A percentile compares a stretch with the other conserved stretches of the same genome.
These are phyloP conservation scores for Colletotrichum spaethianum DNA, from an alignment of 2,329 filamentous ascomycete genomes.

Conservation along the genomic window DNA sequence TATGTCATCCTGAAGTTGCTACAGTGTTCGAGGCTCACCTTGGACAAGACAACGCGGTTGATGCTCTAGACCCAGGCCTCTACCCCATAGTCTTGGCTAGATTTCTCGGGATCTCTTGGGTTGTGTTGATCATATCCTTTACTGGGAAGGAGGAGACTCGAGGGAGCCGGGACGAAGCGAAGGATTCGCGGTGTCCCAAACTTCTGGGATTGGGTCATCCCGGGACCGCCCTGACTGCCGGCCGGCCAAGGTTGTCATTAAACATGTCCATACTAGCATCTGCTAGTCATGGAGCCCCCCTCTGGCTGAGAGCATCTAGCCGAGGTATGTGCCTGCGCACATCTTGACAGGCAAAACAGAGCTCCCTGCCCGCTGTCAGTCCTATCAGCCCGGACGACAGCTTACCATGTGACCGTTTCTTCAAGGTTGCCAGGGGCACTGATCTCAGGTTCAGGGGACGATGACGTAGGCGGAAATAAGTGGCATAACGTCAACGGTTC, in stretches of 20 bases:
- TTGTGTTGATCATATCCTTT: slow-evolving; percentile 8
- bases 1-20: background rate
- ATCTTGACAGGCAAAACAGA: background rate
- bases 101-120: background rate
- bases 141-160: background rate
- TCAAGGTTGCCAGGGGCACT: background rate
- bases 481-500: background rate
- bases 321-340: background rate
- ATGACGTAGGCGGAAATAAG: background rate
- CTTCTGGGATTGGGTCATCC: background rate
- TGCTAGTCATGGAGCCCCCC: background rate
- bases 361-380: background rate
- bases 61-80: background rate
- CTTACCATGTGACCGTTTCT: background rate
- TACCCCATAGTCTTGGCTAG: background rate
- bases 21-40: no score
- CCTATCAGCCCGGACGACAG: background rate
- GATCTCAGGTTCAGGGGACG: background rate
- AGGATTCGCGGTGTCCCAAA: background rate
- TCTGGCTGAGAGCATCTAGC: background rate
- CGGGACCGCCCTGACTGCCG: background rate
- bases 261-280: background rate
- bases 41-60: no score
- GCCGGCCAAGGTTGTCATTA: background rate
- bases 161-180: no score